Conservation (phyloP, 352 stramenopile species). For the Elongisporangium anandrum region DNA sequence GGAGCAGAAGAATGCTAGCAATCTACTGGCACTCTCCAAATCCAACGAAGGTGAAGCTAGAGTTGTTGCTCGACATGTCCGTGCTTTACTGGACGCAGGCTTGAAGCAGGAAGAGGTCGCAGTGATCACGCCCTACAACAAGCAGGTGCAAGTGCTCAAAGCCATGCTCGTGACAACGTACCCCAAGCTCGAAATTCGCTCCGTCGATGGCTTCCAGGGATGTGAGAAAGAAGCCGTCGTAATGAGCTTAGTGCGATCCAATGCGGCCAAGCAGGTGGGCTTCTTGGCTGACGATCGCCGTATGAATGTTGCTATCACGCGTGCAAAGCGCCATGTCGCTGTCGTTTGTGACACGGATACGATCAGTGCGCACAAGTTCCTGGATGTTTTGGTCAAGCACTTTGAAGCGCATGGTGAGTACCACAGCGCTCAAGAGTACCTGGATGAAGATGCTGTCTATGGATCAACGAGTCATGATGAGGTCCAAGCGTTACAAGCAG, state of each 20-base stretch:
- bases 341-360: slow-evolving; percentile 95
- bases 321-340: slow-evolving; percentile 93
- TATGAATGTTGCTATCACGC: slow-evolving; percentile 98
- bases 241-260: slow-evolving; percentile 96
- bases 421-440: slow-evolving; percentile 78
- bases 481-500: slow-evolving; percentile 10
- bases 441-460: slow-evolving; percentile 55
- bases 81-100: slow-evolving; percentile 75
- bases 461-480: slow-evolving; percentile 3
- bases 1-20: slow-evolving; percentile 9
- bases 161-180: slow-evolving; percentile 68
- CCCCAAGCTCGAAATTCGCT: slow-evolving; percentile 85
- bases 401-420: slow-evolving; percentile 94
- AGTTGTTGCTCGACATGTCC: slow-evolving; percentile 83
- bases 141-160: slow-evolving; percentile 93
- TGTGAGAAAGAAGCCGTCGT: slow-evolving; percentile 98
- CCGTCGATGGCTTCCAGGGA: slow-evolving; percentile 97
- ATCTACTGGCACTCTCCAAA: slow-evolving; percentile 50
- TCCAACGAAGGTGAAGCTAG: slow-evolving; percentile 76
- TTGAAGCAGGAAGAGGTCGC: slow-evolving; percentile 90
- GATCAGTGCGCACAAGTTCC: slow-evolving; percentile 88
- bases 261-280: slow-evolving; percentile 84
- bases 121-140: slow-evolving; percentile 99
- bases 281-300: slow-evolving; percentile 95
- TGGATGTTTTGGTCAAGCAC: slow-evolving; percentile 87